Base-by-base conservation (phyloP, 805 yeast species). In the Candida sithepensis region DNA sequence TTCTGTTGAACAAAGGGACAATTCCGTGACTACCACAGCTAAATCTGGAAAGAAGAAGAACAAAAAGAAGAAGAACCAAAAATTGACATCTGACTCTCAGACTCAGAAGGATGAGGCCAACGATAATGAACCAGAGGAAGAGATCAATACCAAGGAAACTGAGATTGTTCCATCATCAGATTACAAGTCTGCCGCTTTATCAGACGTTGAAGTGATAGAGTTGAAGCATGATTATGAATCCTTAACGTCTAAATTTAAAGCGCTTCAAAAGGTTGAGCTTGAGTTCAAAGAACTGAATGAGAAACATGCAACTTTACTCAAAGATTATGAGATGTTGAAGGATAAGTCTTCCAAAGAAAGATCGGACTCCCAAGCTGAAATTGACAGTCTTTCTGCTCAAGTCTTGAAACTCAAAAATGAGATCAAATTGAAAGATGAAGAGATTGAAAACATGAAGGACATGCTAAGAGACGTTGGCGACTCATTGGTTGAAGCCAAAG, bases 391-490 rank as follows among this genome's bases (percentile, higher is more conserved):
- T 20, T 39, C 49, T 16, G 39, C 39, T 18, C 45, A 58, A 47
- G 34, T 49, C 4, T 30, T 40, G 2, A 54, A 54, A 12, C 45
- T 67, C 3, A 68, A 62, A 26, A 45, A 54, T 3, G 64, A 66
- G 7, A 47, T 80, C n/a, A 66, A 63, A 30, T 41, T 59, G 8
- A 81, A 81, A 50, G 48, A 59, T 12, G 86, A 80, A 46, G 96
- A 90, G 58, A 68, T 89, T 16, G 89, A 81, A 41, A 75, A 72
- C 44, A 71, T 86, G 44, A 78, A 82, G 57, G 97, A 89, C 48
- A 87, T 85, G 88, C 63, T 91, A 45, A 76, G 76, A 52, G 81
- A 78, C 47, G 74, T 90, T 23, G 97, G 97, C 1, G 79, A 86
- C 57, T 95, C 88, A 43, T 70, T 90, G 7, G 95, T 90, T 1